These are phyloP conservation scores for Chaetomium fimeti DNA, from an alignment of 495 filamentous ascomycete species.

Conservation along the genomic window DNA sequence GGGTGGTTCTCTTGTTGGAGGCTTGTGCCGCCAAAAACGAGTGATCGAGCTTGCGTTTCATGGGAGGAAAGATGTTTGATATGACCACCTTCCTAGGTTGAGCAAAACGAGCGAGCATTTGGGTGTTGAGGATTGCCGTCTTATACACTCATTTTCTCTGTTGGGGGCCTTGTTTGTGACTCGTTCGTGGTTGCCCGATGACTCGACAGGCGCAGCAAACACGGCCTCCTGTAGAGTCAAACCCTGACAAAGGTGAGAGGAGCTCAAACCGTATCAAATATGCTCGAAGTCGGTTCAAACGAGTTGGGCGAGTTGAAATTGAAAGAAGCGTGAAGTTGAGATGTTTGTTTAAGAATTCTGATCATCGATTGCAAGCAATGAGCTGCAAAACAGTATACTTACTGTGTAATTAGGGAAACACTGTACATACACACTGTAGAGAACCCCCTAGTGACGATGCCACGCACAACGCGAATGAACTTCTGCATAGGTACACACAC, in stretches of 20 bases:
- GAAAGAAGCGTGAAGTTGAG: neutral
- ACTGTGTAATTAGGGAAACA: neutral
- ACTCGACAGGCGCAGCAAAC: neutral
- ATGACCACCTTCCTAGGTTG: neutral
- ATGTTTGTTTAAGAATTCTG: neutral
- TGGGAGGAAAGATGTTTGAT: slow-evolving; percentile 6
- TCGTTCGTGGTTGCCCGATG: slow-evolving; percentile 2
- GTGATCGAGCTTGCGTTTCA: slow-evolving; percentile 30
- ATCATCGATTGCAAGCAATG: neutral
- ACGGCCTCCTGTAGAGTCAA: neutral
- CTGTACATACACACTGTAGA: neutral
- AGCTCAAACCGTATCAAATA: neutral
- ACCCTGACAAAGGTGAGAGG: neutral
- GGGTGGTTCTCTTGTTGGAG: neutral
- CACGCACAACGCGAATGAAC: neutral
- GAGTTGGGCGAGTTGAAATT: neutral
- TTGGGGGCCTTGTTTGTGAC: too few relatives aligned
- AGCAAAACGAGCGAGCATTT: slow-evolving; percentile 19
- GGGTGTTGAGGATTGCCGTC: neutral
- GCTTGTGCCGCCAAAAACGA: neutral
- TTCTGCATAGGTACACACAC: neutral
- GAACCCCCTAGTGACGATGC: neutral
- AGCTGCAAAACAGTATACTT: neutral
- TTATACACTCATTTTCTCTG: slow-evolving; percentile 10
- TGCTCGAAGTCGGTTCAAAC: neutral